These are phyloP conservation scores for Stephanodiscus triporus DNA, from an alignment of 108 stramenopile species.

Conservation along the genomic window DNA sequence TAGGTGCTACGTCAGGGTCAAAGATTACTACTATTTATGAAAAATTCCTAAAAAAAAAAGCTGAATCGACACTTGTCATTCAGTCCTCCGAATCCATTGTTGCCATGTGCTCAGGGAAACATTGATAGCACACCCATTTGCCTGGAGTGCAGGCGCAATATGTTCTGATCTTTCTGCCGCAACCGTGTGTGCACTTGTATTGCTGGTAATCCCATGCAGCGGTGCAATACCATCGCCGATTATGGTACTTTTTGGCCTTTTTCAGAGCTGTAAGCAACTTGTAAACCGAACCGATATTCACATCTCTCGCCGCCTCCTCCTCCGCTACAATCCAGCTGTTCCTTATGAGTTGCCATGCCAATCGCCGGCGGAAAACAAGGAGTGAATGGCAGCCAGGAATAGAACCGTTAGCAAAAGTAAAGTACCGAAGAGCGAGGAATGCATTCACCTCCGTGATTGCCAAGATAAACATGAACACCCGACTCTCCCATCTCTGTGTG, in stretches of 20 bases:
- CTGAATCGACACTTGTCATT: no score
- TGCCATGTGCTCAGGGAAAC: no score
- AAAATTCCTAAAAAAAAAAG: no score
- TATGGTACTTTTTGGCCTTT: background rate
- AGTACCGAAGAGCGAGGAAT: background rate
- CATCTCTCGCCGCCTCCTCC: background rate
- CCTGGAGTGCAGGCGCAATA: constrained; percentile 8
- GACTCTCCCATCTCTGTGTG: constrained; percentile 20
- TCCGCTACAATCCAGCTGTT: background rate
- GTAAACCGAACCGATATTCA: background rate
- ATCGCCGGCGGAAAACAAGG: background rate
- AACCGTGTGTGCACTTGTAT: background rate
- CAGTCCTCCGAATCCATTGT: no score
- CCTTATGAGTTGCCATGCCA: background rate
- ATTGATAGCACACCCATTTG: background rate
- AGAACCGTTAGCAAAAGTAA: background rate
- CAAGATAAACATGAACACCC: constrained; percentile 28
- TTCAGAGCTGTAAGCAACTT: background rate
- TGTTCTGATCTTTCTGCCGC: no score
- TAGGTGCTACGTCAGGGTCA: no score
- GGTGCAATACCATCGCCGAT: background rate
- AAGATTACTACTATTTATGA: no score
- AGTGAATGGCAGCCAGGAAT: background rate
- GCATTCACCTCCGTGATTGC: constrained; percentile 40
- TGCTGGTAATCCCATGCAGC: background rate